phyloP scores from a whole-genome alignment of 1,139 yeast species.

The Saccharomyces pastorianus region DNA sequence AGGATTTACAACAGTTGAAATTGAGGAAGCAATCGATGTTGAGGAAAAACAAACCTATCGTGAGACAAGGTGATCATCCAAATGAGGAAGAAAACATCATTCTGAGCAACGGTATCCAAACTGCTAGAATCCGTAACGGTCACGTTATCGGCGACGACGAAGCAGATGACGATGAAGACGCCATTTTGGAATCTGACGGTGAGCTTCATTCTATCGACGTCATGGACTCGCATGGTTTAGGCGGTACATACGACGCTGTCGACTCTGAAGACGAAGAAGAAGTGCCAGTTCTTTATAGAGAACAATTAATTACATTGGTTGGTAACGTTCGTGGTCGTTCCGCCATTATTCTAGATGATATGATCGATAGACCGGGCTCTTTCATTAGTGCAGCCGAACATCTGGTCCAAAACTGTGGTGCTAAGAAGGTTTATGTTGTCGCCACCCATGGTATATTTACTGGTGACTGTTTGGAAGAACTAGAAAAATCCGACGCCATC shows the following conservation, averaged over 20 bases:
- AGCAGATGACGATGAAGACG: conserved; percentile 54
- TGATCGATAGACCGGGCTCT: conserved; percentile 91
- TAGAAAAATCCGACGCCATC: conserved; percentile 71
- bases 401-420: conserved; percentile 89
- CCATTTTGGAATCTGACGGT: conserved; percentile 30
- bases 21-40: conserved; percentile 35
- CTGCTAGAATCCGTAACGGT: conserved; percentile 93
- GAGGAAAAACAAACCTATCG: conserved; percentile 31
- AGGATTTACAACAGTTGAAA: conserved; percentile 27
- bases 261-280: conserved; percentile 80
- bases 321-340: conserved; percentile 90
- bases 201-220: conserved; percentile 26
- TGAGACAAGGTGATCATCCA: conserved; percentile 40
- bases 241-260: conserved; percentile 76
- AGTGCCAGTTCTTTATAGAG: conserved; percentile 57
- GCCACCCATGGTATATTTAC: conserved; percentile 96
- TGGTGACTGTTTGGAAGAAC: conserved; percentile 72
- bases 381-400: conserved; percentile 98
- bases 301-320: conserved; percentile 86
- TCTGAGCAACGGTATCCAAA: conserved; percentile 74
- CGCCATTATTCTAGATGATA: conserved; percentile 90
- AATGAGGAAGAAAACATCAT: conserved; percentile 63
- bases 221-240: conserved; percentile 47
- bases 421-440: conserved; percentile 77
- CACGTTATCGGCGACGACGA: conserved; percentile 96